Evolutionary conservation across 495 filamentous ascomycete genomes (phyloP), one percentile per base, ranked within the genome.

Genomic region (Xylaria cubensis): DNA sequence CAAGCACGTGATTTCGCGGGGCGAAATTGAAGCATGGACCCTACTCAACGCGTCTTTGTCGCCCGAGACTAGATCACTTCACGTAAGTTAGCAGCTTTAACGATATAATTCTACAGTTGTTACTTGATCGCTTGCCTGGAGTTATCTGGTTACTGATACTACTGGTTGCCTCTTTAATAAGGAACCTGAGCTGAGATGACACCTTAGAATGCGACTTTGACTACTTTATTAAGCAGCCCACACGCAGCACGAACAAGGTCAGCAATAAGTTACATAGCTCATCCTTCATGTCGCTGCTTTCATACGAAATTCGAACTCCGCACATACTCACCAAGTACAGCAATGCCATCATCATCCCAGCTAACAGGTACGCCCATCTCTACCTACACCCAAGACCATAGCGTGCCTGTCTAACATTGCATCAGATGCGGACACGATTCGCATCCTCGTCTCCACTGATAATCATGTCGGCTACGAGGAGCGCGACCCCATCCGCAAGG

Each of bases 391-490:
- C 4, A 15, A 24, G 44, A 26, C 17, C 6, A 19, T 42, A 21
- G 0, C 42, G 53, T 59, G 4, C 12, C 41, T 67, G 39, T 36
- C 70, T 66, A 24, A 66, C 53, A 34, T 13, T 29, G 21, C 58
- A 42, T 17, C 74, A 94, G 93, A 88, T 48, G 87, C 90, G 75
- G 94, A 99, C 82, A 97, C 94, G 0, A 97, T 99, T 84, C 94
- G 94, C 76, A 94, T 99, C 71, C 91, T 99, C 62, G 87, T 98
- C 51, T 90, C 96, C 63, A 98, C 94, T 19, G 96, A 99, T 81
- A 97, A 93, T 77, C 96, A 99, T 92, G 97, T 99, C 67, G 96
- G 96, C 42, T 98, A 92, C 84, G 93, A 93, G 74, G 96, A 99
- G 81, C 92, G 96, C 74, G 94, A 99, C 79, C 87, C 93, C 24